Percentiles rank a stretch among this genome's conserved stretches.
These are phyloP conservation scores for Scheffersomyces amazonensis DNA, from an alignment of 805 yeast genomes.

Conservation along the genomic window DNA sequence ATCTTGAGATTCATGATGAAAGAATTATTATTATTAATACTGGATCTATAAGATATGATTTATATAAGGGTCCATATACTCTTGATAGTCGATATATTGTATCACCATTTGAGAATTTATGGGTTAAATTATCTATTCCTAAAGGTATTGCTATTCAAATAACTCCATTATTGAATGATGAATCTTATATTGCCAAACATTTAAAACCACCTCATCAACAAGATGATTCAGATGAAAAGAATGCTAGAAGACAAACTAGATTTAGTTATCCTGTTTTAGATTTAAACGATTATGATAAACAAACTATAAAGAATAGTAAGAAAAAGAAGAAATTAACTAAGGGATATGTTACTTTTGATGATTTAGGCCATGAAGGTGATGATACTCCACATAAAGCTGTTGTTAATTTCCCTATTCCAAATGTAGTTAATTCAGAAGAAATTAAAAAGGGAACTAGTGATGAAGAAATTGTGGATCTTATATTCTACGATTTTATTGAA, in stretches of 20 bases:
- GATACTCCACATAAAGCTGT: slow-evolving; percentile 69
- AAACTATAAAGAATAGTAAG: not conserved
- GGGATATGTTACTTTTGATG: slow-evolving; percentile 85
- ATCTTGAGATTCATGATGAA: slow-evolving; percentile 12
- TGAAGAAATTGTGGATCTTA: slow-evolving; percentile 51
- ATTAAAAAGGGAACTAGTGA: slow-evolving; percentile 15
- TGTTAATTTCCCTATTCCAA: slow-evolving; percentile 64
- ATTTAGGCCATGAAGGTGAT: slow-evolving; percentile 83
- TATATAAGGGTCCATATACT: slow-evolving; percentile 82
- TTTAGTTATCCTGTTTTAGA: not conserved
- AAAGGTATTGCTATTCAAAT: slow-evolving; percentile 52
- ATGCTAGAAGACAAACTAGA: slow-evolving; percentile 1
- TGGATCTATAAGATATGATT: slow-evolving; percentile 84
- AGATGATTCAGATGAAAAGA: not conserved
- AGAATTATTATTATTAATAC: slow-evolving; percentile 69
- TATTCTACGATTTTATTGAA: slow-evolving; percentile 73
- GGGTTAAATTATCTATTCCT: slow-evolving; percentile 69
- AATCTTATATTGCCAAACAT: slow-evolving; percentile 39
- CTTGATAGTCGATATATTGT: slow-evolving; percentile 76
- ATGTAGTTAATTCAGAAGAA: slow-evolving; percentile 62
- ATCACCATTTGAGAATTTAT: slow-evolving; percentile 78
- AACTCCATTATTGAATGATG: slow-evolving; percentile 54
- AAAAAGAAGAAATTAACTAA: slow-evolving; percentile 30
- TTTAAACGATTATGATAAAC: not conserved
- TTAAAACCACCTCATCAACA: slow-evolving; percentile 24